phyloP scores from a whole-genome alignment of 78 protist genomes.

The Bigelowiella natans region DNA sequence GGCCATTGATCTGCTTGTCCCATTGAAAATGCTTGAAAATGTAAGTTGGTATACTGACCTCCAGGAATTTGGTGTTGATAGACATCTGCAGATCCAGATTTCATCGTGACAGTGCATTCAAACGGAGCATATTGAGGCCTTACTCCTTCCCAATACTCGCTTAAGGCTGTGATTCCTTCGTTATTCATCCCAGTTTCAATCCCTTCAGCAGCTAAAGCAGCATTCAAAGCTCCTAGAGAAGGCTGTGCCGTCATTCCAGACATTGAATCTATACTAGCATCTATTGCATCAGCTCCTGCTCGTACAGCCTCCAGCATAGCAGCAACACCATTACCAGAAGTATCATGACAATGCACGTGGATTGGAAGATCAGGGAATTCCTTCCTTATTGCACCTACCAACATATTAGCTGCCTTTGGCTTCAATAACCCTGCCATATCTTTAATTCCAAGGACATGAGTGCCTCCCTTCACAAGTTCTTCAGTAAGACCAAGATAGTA shows the following conservation, averaged over 20 bases:
- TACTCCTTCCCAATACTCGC: constrained; percentile 44
- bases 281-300: constrained; percentile 66
- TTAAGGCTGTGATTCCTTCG: not conserved
- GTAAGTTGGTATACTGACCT: constrained; percentile 80
- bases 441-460: constrained; percentile 56
- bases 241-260: constrained; percentile 69
- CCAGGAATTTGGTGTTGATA: constrained; percentile 82
- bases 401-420: constrained; percentile 34
- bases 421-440: constrained; percentile 79
- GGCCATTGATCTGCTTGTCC: constrained; percentile 50
- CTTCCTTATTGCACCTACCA: constrained; percentile 16
- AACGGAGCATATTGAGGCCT: constrained; percentile 42
- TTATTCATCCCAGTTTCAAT: constrained; percentile 15
- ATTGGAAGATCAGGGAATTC: constrained; percentile 57
- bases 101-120: constrained; percentile 18
- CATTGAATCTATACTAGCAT: constrained; percentile 60
- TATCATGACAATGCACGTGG: constrained; percentile 80
- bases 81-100: constrained; percentile 40
- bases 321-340: constrained; percentile 58
- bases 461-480: constrained; percentile 4
- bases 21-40: constrained; percentile 40
- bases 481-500: constrained; percentile 60
- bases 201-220: constrained; percentile 12
- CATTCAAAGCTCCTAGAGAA: constrained; percentile 50
- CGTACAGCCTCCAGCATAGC: constrained; percentile 33